phyloP scores from a whole-genome alignment of 1,284 basidiomycete genomes.

The Ceratobasidium sp. region DNA sequence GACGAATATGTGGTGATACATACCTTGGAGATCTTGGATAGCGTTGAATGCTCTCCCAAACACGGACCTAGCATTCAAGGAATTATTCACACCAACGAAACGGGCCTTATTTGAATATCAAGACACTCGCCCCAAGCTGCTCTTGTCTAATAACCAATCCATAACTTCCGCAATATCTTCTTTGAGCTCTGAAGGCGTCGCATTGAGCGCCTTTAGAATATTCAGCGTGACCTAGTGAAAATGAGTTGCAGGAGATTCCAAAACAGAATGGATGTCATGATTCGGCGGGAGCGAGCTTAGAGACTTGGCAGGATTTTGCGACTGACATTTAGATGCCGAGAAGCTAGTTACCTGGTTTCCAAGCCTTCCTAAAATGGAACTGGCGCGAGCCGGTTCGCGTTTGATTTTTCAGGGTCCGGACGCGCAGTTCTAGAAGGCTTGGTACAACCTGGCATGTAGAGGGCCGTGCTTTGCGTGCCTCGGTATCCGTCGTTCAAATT shows the following conservation, averaged over 20 bases:
- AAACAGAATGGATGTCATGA: slow-evolving; percentile 59
- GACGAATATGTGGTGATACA: slow-evolving; percentile 49
- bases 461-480: neutral
- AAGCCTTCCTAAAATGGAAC: too few species aligned
- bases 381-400: too few species aligned
- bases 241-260: slow-evolving; percentile 71
- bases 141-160: slow-evolving; percentile 81
- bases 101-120: neutral
- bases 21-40: slow-evolving; percentile 81
- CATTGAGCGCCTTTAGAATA: slow-evolving; percentile 62
- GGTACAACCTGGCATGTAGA: slow-evolving; percentile 6
- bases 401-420: too few species aligned
- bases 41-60: slow-evolving; percentile 84
- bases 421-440: slow-evolving; percentile 33
- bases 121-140: slow-evolving; percentile 69
- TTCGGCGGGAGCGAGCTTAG: slow-evolving; percentile 8
- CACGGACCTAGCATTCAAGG: slow-evolving; percentile 65
- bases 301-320: slow-evolving; percentile 13
- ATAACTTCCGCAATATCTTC: slow-evolving; percentile 67
- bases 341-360: too few species aligned
- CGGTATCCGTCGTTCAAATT: neutral
- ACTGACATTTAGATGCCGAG: slow-evolving; percentile 3
- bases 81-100: neutral
- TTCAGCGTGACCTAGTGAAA: slow-evolving; percentile 79
- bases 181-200: slow-evolving; percentile 62